Evolutionary conservation across 495 filamentous ascomycete species (phyloP).

Genomic region (Xylaria curta): DNA sequence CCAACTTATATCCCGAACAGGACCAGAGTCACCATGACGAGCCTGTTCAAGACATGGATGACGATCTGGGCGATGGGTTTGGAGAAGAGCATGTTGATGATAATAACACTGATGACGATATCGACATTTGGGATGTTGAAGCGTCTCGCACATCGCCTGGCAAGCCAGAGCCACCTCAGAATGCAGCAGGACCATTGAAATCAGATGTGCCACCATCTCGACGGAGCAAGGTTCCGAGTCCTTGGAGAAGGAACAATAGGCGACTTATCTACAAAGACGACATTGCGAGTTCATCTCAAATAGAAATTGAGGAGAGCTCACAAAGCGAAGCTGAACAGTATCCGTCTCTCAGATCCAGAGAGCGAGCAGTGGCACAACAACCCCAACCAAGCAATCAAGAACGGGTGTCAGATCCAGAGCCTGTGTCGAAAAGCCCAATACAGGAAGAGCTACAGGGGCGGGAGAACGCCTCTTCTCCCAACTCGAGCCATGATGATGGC

Average conservation of each 20-base stretch:
- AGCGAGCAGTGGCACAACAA: slow-evolving; percentile 15
- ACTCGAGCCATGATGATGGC: slow-evolving; percentile 10
- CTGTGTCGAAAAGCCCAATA: slow-evolving; percentile 7
- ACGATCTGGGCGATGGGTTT: slow-evolving; percentile 19
- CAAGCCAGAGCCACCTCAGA: slow-evolving; percentile 35
- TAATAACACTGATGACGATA: slow-evolving; percentile 43
- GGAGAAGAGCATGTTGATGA: slow-evolving; percentile 25
- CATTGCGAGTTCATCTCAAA: slow-evolving; percentile 41
- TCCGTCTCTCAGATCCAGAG: slow-evolving; percentile 17
- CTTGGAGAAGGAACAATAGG: slow-evolving; percentile 48
- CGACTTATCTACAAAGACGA: slow-evolving; percentile 42
- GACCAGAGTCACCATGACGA: slow-evolving; percentile 10
- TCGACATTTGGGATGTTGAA: slow-evolving; percentile 56
- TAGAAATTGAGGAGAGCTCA: slow-evolving; percentile 43
- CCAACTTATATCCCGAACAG: neutral
- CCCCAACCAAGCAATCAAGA: slow-evolving; percentile 4
- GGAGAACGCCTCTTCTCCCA: slow-evolving; percentile 6
- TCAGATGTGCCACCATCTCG: slow-evolving; percentile 36
- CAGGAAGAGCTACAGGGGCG: slow-evolving; percentile 4
- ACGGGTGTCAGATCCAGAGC: neutral
- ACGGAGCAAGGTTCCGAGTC: slow-evolving; percentile 51
- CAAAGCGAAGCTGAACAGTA: slow-evolving; percentile 37
- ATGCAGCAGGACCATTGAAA: slow-evolving; percentile 27
- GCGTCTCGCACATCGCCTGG: slow-evolving; percentile 48
- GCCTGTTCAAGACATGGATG: slow-evolving; percentile 23